Conservation (phyloP, 208 protist genomes). For the Leishmania tropica region DNA sequence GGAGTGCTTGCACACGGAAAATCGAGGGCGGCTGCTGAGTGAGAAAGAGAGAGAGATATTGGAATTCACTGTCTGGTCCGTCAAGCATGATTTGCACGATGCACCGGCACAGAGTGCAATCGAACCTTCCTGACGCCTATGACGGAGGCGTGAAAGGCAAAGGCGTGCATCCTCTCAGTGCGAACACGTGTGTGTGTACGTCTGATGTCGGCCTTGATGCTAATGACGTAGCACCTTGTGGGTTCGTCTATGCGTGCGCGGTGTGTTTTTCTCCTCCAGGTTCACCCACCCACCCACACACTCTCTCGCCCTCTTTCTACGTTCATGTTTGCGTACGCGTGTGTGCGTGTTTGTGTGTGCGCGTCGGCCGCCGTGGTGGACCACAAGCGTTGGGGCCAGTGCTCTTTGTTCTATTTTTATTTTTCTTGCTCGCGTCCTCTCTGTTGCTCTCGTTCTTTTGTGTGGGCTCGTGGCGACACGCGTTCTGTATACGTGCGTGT, state of each 20-base stretch:
- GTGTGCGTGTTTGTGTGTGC: not conserved
- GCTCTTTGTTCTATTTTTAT: not conserved
- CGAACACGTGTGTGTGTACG: not conserved
- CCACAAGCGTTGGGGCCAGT: not conserved
- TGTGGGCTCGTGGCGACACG: not conserved
- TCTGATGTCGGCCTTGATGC: not conserved
- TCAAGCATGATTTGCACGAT: not conserved
- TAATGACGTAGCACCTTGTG: not conserved
- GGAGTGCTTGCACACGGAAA: not conserved
- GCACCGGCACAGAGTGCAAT: not conserved
- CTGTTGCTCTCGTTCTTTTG: not conserved
- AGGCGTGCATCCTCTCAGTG: not conserved
- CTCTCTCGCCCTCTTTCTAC: not conserved
- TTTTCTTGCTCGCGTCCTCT: not conserved
- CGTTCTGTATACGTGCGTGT: conserved; percentile 4
- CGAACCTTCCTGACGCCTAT: not conserved
- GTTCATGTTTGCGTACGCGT: not conserved
- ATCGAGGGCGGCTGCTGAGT: not conserved
- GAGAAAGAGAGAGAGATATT: not conserved
- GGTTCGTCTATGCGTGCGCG: not conserved
- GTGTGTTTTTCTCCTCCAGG: not conserved
- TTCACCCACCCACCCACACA: not conserved
- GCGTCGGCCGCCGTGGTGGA: not conserved
- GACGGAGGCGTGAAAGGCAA: not conserved
- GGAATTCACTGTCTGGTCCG: not conserved